phyloP scores from a whole-genome alignment of 495 filamentous ascomycete genomes.

The Aspergillus incahuasiensis region DNA sequence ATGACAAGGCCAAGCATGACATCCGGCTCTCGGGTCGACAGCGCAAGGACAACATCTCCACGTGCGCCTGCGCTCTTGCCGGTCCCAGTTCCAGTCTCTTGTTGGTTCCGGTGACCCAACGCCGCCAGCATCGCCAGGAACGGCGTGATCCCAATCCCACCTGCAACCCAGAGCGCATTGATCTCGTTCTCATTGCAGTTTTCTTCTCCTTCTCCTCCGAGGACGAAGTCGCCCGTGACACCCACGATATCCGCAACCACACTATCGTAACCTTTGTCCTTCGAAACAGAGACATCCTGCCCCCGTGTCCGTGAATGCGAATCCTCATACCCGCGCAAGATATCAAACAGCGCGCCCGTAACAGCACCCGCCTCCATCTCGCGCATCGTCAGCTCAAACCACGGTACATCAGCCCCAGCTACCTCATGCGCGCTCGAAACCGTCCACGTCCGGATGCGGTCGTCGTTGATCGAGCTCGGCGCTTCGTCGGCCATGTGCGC shows the following conservation, averaged over 20 bases:
- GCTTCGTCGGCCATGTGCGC: background rate
- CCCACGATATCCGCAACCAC: background rate
- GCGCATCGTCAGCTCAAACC: conserved; percentile 1
- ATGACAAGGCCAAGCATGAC: background rate
- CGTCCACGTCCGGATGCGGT: background rate
- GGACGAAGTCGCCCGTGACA: background rate
- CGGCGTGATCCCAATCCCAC: background rate
- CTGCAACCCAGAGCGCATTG: background rate
- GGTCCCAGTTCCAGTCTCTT: too few species aligned
- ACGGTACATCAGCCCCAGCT: background rate
- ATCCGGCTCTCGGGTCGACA: background rate
- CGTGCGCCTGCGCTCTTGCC: too few species aligned
- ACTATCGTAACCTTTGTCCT: too few species aligned
- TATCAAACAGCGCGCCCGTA: background rate
- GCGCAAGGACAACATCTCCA: background rate
- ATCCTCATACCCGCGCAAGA: too few species aligned
- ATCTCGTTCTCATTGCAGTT: background rate
- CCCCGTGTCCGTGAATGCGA: background rate
- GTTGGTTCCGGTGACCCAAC: background rate
- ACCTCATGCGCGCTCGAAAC: background rate
- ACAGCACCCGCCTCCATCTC: background rate
- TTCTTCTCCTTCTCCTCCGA: too few species aligned
- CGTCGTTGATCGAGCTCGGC: background rate
- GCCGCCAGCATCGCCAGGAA: background rate
- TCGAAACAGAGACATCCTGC: background rate